Evolutionary conservation across 1,284 basidiomycete genomes (phyloP).

Genomic region (Gastroboletus turbinatus): DNA sequence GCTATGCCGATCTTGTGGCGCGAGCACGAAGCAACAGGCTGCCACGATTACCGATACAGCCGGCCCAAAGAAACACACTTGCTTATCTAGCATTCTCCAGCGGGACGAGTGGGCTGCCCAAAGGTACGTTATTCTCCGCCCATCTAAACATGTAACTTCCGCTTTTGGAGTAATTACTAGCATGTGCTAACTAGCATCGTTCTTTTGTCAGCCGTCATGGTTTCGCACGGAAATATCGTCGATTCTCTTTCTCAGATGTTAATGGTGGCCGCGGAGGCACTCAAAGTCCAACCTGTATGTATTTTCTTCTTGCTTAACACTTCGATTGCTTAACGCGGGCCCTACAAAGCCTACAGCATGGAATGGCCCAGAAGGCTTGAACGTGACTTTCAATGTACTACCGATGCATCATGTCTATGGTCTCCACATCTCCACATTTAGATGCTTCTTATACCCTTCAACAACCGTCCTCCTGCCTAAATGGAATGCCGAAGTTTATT

Average conservation of each 20-base stretch:
- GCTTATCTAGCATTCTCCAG: constrained; percentile 78
- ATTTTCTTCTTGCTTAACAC: not conserved
- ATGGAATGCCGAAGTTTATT: constrained; percentile 55
- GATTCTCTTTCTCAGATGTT: constrained; percentile 46
- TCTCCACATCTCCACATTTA: constrained; percentile 53
- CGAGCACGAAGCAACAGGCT: constrained; percentile 38
- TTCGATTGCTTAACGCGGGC: not conserved
- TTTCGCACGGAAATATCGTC: constrained; percentile 68
- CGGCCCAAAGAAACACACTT: constrained; percentile 54
- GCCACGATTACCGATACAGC: constrained; percentile 43
- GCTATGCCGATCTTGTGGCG: constrained; percentile 48
- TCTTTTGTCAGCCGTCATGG: constrained; percentile 60
- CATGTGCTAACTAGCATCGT: not conserved
- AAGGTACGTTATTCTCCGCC: constrained; percentile 46
- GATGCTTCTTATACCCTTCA: constrained; percentile 41
- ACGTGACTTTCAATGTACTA: constrained; percentile 54
- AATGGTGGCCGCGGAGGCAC: constrained; percentile 33
- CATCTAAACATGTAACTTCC: not conserved
- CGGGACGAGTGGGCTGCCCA: constrained; percentile 74
- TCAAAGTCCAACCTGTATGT: constrained; percentile 26
- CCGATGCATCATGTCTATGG: constrained; percentile 73
- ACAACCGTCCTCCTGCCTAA: constrained; percentile 56
- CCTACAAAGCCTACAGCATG: constrained; percentile 39
- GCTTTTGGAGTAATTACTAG: not conserved
- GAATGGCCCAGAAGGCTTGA: constrained; percentile 42